Evolutionary conservation across 2,329 filamentous ascomycete genomes (phyloP), one percentile per base, ranked within the genome.

Genomic region (Cytospora mali): DNA sequence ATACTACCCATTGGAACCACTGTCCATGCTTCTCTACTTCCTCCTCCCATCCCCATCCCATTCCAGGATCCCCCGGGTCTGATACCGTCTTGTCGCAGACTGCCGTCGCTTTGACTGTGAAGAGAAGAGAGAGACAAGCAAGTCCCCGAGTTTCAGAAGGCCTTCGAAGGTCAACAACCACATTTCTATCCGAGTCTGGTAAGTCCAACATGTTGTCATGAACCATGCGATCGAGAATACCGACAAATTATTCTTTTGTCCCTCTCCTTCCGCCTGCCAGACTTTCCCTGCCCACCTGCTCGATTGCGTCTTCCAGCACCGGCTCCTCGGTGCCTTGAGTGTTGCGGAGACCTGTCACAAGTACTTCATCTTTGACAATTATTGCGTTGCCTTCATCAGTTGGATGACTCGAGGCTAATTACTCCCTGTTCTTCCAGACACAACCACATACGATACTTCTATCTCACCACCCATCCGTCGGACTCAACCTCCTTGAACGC

Each of bases 151-250:
- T 67, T 70, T 66, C 66, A 71, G n/a, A 70, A 64, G 66, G 66
- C 63, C 67, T 64, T 65, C 59, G 42, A 60, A 59, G 65, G 71
- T 64, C 71, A 67, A 67, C 74, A 72, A 70, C 71, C 69, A 69
- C 73, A 70, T 73, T 72, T 62, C 64, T 68, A 66, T 64, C 68
- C 64, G 68, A 65, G 68, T 70, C 66, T 69, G 68, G 77, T 80
- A 73, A 76, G 77, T 76, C 66, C 65, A 68, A 67, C 62, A 67
- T 67, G 67, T 64, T 67, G 71, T 67, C 54, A 63, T 63, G 64
- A 64, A 67, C 59, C 66, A 74, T 72, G 77, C 76, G 77, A 79
- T 77, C 75, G 68, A 69, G 62, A 49, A 46, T 69, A 23, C 16
- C 29, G 56, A 57, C 33, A 39, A 48, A 56, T 28, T 31, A 48